phyloP scores from a whole-genome alignment of 1,139 yeast genomes.

The Protomyces inundatus region DNA sequence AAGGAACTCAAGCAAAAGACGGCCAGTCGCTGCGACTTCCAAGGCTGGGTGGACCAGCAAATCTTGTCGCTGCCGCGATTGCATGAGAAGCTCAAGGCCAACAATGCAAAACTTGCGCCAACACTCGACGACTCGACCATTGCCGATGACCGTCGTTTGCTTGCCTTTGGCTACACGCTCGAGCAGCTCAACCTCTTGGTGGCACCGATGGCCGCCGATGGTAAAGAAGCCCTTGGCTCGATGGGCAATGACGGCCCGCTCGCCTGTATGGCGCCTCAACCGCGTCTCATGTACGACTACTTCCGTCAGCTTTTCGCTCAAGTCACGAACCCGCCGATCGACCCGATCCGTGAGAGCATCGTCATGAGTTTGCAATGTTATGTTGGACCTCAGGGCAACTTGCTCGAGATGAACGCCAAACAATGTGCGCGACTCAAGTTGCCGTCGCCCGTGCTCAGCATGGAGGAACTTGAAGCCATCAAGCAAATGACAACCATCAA shows the following conservation, averaged over 20 bases:
- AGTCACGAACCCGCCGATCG: conserved; percentile 98
- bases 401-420: conserved; percentile 82
- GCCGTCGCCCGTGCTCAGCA: conserved; percentile 73
- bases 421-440: conserved; percentile 86
- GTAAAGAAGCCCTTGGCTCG: conserved; percentile 92
- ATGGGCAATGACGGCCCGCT: conserved; percentile 99
- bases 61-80: conserved; percentile 78
- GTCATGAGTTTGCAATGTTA: conserved; percentile 97
- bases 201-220: conserved; percentile 90
- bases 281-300: conserved; percentile 83
- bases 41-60: conserved; percentile 86
- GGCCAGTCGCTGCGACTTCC: conserved; percentile 83
- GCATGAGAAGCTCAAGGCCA: conserved; percentile 51
- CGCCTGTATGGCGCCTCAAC: conserved; percentile 92
- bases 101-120: conserved; percentile 44
- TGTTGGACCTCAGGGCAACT: conserved; percentile 95
- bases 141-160: conserved; percentile 64
- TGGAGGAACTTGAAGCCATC: conserved; percentile 68
- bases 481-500: conserved; percentile 64
- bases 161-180: conserved; percentile 85
- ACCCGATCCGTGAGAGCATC: conserved; percentile 92
- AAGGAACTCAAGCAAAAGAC: conserved; percentile 76
- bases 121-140: conserved; percentile 34
- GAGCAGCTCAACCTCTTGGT: conserved; percentile 80
- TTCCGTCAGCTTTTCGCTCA: conserved; percentile 96